A percentile compares a stretch with the other conserved stretches of the same genome.
phyloP scores from a whole-genome alignment of 441 rosid species.

The Hypseocharis bilobata region DNA sequence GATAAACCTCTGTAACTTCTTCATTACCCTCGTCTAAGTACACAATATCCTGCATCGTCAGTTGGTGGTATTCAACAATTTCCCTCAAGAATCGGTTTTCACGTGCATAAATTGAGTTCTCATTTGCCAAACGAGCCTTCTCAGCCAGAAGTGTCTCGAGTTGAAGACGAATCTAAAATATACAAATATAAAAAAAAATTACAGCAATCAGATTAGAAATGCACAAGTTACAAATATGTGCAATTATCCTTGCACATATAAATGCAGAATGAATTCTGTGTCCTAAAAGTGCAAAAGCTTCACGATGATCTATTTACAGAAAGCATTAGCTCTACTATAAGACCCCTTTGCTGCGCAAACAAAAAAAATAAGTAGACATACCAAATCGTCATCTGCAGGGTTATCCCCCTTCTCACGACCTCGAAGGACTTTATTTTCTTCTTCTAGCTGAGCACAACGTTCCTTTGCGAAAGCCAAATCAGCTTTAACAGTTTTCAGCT shows the following conservation, averaged over 20 bases:
- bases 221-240: no score
- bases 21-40: slow-evolving; percentile 67
- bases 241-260: no score
- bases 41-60: slow-evolving; percentile 81
- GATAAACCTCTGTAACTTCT: slow-evolving; percentile 68
- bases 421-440: slow-evolving; percentile 75
- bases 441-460: slow-evolving; percentile 80
- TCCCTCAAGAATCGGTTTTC: slow-evolving; percentile 81
- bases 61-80: slow-evolving; percentile 87
- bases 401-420: slow-evolving; percentile 68
- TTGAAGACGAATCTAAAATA: slow-evolving; percentile 75
- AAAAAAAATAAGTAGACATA: slow-evolving; percentile 19
- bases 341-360: no score
- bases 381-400: slow-evolving; percentile 86
- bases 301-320: no score
- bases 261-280: no score
- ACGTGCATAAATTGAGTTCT: slow-evolving; percentile 61
- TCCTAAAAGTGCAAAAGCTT: background rate
- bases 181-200: no score
- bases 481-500: slow-evolving; percentile 84
- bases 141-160: slow-evolving; percentile 83
- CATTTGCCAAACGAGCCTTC: slow-evolving; percentile 81
- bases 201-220: no score
- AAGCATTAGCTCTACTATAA: no score
- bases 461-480: slow-evolving; percentile 81